Conservation (phyloP, 78 protist genomes). For the Speleostelium caveatum region DNA sequence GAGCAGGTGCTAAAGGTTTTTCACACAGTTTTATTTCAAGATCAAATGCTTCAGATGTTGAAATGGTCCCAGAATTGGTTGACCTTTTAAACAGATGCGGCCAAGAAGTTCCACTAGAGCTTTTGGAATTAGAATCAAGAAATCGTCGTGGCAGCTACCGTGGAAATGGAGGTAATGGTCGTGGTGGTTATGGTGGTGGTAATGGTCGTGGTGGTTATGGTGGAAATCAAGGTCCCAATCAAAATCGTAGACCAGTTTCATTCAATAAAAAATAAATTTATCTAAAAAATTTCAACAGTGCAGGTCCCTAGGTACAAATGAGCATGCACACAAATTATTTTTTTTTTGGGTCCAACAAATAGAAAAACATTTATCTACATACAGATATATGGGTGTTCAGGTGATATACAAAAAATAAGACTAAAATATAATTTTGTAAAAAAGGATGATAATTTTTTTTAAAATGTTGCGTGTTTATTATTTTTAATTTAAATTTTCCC, state of each 20-base stretch:
- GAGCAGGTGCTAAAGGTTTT: conserved; percentile 91
- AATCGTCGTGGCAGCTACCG: neutral
- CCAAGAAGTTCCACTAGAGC: conserved; percentile 37
- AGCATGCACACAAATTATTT: too few relatives aligned
- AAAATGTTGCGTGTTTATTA: too few relatives aligned
- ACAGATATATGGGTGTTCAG: too few relatives aligned
- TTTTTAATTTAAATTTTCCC: neutral
- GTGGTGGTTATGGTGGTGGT: neutral
- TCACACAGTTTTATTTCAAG: conserved; percentile 96
- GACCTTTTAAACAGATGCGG: neutral
- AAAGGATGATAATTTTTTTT: too few relatives aligned
- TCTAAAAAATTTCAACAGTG: too few relatives aligned
- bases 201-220: neutral
- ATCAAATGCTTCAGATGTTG: conserved; percentile 90
- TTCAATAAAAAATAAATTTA: neutral
- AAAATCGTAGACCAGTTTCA: conserved; percentile 6
- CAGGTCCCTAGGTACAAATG: too few relatives aligned
- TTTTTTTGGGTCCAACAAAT: too few relatives aligned
- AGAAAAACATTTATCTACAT: too few relatives aligned
- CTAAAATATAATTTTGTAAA: too few relatives aligned
- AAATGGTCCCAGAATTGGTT: conserved; percentile 85
- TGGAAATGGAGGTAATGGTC: neutral
- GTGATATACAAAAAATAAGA: too few relatives aligned
- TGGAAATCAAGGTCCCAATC: neutral
- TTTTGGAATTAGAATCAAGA: neutral